A percentile compares a stretch with the other conserved stretches of the same genome.
Conservation (phyloP, 2,329 filamentous ascomycete genomes). For the Fusarium napiforme region DNA sequence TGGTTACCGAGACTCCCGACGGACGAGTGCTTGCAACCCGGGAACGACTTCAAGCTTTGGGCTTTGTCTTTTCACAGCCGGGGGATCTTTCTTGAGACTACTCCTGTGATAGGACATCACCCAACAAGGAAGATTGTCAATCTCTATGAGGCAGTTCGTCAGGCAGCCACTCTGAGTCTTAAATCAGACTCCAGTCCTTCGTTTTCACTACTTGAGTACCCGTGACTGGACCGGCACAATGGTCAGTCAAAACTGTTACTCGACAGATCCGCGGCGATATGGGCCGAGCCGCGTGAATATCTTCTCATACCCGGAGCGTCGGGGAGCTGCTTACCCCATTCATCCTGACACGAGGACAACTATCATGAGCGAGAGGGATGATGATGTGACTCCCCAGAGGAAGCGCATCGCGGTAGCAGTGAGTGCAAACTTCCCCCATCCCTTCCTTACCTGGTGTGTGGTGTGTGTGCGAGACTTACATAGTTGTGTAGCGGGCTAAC, state of each 20-base stretch:
- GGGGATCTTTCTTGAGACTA: neutral
- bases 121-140: neutral
- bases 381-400: constrained; percentile 58
- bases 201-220: neutral
- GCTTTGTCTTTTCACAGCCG: constrained; percentile 2
- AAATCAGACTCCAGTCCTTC: constrained; percentile 2
- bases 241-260: constrained; percentile 37
- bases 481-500: constrained; percentile 37
- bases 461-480: constrained; percentile 42
- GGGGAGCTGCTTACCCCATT: constrained; percentile 25
- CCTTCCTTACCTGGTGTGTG: constrained; percentile 36
- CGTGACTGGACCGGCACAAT: constrained; percentile 17
- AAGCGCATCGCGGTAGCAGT: constrained; percentile 71
- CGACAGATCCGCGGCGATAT: constrained; percentile 34
- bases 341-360: constrained; percentile 35
- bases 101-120: neutral
- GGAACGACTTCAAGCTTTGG: constrained; percentile 11
- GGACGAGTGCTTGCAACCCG: constrained; percentile 32
- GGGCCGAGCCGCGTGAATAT: constrained; percentile 15
- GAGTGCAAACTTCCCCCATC: constrained; percentile 46
- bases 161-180: neutral
- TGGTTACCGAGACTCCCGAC: constrained; percentile 14
- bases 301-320: constrained; percentile 39
- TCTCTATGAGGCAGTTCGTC: constrained; percentile 25
- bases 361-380: constrained; percentile 48